phyloP scores from a whole-genome alignment of 2,329 filamentous ascomycete species.

The Escovopsis sp. region DNA sequence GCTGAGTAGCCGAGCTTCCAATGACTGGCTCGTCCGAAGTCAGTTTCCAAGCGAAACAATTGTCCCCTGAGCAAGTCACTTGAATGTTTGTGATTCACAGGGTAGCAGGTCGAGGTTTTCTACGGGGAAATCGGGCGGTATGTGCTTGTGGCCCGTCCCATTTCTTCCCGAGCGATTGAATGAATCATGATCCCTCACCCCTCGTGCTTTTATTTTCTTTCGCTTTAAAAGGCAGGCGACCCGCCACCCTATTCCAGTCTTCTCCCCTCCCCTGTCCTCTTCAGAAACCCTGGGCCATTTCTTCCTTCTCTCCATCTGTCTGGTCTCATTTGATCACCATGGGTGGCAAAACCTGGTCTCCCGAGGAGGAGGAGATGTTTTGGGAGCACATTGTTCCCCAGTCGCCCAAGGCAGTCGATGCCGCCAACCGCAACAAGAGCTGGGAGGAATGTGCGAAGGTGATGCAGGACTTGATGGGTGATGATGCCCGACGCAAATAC shows the following conservation, averaged over 20 bases:
- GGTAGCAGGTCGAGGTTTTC: too few relatives aligned
- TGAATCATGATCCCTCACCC: too few relatives aligned
- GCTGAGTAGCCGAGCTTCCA: conserved; percentile 16
- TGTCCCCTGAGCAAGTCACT: background rate
- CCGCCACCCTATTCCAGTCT: background rate
- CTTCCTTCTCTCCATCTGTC: background rate
- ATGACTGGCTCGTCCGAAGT: background rate
- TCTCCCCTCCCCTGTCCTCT: background rate
- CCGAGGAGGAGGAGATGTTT: conserved; percentile 31
- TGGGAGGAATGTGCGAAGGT: conserved; percentile 23
- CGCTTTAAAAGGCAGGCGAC: background rate
- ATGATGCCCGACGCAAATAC: conserved; percentile 22
- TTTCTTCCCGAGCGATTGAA: too few relatives aligned
- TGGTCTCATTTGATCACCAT: conserved; percentile 17
- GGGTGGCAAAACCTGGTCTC: conserved; percentile 36
- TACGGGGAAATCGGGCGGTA: too few relatives aligned
- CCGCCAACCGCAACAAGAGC: conserved; percentile 7
- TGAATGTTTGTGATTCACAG: conserved; percentile 4
- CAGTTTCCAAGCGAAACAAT: background rate
- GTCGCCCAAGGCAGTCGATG: conserved; percentile 19
- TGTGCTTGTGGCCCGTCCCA: too few relatives aligned
- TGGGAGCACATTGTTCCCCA: conserved; percentile 26
- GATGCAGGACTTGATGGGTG: conserved; percentile 24
- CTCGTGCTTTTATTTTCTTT: too few relatives aligned
- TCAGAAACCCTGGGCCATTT: background rate